Base-by-base conservation (phyloP, 768 basidiomycete genomes). In the Lactifluus echinatus region DNA sequence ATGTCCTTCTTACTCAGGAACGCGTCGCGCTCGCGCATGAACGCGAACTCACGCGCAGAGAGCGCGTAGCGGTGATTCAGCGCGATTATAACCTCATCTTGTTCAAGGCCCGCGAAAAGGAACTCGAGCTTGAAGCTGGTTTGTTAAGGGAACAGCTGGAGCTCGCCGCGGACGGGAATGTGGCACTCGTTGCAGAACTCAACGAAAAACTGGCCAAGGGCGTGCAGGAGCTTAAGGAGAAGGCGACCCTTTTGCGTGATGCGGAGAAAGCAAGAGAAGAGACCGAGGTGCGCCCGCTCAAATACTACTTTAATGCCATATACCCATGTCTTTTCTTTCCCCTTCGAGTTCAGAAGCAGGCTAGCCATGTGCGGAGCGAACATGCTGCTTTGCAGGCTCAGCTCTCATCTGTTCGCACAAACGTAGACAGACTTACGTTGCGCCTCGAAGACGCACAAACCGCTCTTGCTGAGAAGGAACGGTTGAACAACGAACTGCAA, bases 41-140 rank as follows among this genome's bases (percentile, higher is more conserved):
- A 67, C 78, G 77, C 69, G 80, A 83, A 44, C 67, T 70, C 15
- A 68, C 75, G 45, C 73, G 85, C 61, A 70, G 70, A 60, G 85
- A 87, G 71, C 82, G 79, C 52, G 63, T 87, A 33, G 74, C 78
- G 50, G 69, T 79, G 44, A 61, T 85, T 36, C 82, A 84, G 65
- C 73, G 86, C 55, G 87, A 91, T 57, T 80, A 74, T 64, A 78
- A 79, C 66, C 77, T 89, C 50, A 79, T 76, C n/a, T 76, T 81
- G 69, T 89, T 86, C 64, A 82, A 84, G 67, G 75, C 75, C 19
- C 74, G 75, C 49, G 87, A 88, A 63, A 71, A 73, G 14, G 83
- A 83, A 61, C 69, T 87, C 45, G 82, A 86, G 63, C 66, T 70
- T 40, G 76, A 74, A 58, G 67, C 86, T 8, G 73, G 70, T 23